Evolutionary conservation across 2,329 filamentous ascomycete species (phyloP).

Genomic region (Blastomyces parvus): DNA sequence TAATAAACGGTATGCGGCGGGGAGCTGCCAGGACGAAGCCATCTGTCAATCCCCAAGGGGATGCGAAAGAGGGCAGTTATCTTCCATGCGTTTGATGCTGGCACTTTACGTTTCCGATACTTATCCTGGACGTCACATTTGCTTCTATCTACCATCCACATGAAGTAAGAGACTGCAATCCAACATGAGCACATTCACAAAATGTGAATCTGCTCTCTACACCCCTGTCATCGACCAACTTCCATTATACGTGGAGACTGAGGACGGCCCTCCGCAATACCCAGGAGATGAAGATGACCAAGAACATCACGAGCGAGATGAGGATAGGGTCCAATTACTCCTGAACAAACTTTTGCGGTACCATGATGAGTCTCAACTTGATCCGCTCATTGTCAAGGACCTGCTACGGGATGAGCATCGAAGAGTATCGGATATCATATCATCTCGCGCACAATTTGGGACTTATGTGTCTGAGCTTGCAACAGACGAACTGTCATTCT

Average conservation of each 20-base stretch:
- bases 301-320: neutral
- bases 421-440: neutral
- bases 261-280: neutral
- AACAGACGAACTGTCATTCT: neutral
- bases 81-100: neutral
- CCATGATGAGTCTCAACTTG: neutral
- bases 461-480: neutral
- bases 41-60: neutral
- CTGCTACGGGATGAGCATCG: neutral
- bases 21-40: neutral
- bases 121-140: neutral
- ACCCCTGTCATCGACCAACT: neutral
- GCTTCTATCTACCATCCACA: neutral
- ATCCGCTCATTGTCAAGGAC: neutral
- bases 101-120: neutral
- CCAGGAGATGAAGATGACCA: neutral
- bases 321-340: neutral
- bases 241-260: neutral
- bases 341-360: neutral
- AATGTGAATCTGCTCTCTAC: neutral
- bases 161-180: neutral
- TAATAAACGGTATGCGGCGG: neutral
- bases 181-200: constrained; percentile 4
- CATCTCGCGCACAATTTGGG: neutral
- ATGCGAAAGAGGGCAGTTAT: neutral